phyloP scores from a whole-genome alignment of 192 early-diverging fungal genomes.

The Martensiomyces pterosporus region DNA sequence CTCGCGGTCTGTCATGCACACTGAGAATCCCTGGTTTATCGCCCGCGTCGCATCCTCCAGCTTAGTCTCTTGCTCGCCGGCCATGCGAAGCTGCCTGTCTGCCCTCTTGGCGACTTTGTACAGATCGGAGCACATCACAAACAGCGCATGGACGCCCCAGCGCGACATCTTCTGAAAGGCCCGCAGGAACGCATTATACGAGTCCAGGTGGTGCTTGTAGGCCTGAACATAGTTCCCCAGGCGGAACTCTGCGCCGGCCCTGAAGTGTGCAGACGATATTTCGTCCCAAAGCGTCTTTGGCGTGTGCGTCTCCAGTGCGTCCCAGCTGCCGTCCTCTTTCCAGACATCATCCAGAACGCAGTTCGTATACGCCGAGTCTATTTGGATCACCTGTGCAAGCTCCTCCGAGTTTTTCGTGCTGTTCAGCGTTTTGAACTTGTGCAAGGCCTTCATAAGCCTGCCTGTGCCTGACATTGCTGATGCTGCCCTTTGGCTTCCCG shows the following conservation, averaged over 20 bases:
- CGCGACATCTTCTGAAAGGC: conserved; percentile 27
- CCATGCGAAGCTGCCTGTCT: conserved; percentile 16
- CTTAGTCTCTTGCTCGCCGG: conserved; percentile 4
- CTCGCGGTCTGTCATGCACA: conserved; percentile 79
- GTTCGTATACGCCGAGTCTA: conserved; percentile 18
- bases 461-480: conserved; percentile 18
- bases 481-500: no score
- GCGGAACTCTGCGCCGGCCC: conserved; percentile 16
- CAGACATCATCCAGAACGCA: conserved; percentile 23
- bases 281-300: conserved; percentile 11
- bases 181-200: conserved; percentile 36
- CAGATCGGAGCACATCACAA: conserved; percentile 27
- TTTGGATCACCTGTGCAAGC: conserved; percentile 17
- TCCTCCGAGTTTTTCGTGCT: conserved; percentile 18
- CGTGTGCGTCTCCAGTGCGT: conserved; percentile 3
- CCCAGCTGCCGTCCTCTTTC: conserved; percentile 21
- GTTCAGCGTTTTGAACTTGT: conserved; percentile 26
- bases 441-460: conserved; percentile 15
- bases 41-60: conserved; percentile 81
- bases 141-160: conserved; percentile 30
- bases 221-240: conserved; percentile 20
- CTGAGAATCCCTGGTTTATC: conserved; percentile 85
- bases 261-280: conserved; percentile 25
- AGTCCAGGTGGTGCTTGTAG: conserved; percentile 21
- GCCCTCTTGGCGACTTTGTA: conserved; percentile 18